phyloP scores from a whole-genome alignment of 441 rosid genomes.

The Corymbia citriodora region DNA sequence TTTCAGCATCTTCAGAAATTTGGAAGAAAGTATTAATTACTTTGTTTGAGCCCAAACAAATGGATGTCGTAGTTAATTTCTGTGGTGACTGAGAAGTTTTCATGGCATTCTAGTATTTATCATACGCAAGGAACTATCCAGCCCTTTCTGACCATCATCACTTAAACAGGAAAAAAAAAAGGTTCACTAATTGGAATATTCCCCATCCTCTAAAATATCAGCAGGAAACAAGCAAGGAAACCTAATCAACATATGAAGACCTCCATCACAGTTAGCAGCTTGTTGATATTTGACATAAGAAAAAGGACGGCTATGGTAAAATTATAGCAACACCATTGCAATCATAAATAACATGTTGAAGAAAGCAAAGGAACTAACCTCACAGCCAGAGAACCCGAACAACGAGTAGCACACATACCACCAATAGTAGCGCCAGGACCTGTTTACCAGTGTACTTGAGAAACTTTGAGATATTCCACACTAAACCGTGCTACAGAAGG shows the following conservation, averaged over 20 bases:
- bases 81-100: neutral
- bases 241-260: neutral
- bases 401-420: slow-evolving; percentile 98
- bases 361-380: slow-evolving; percentile 45
- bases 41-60: neutral
- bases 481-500: neutral
- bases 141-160: neutral
- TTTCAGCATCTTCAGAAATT: neutral
- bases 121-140: neutral
- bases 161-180: neutral
- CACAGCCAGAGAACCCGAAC: slow-evolving; percentile 95
- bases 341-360: neutral
- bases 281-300: neutral
- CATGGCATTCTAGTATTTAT: neutral
- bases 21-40: neutral
- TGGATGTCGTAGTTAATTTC: neutral
- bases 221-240: neutral
- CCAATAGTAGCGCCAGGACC: slow-evolving; percentile 95
- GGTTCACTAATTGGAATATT: neutral
- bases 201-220: neutral
- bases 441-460: slow-evolving; percentile 21
- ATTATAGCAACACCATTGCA: neutral
- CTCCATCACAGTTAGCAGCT: neutral
- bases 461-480: neutral
- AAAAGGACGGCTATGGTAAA: neutral